Percentiles rank a stretch among this genome's conserved stretches.
Conservation (phyloP, 805 yeast genomes). For the Candida silvicultrix region DNA sequence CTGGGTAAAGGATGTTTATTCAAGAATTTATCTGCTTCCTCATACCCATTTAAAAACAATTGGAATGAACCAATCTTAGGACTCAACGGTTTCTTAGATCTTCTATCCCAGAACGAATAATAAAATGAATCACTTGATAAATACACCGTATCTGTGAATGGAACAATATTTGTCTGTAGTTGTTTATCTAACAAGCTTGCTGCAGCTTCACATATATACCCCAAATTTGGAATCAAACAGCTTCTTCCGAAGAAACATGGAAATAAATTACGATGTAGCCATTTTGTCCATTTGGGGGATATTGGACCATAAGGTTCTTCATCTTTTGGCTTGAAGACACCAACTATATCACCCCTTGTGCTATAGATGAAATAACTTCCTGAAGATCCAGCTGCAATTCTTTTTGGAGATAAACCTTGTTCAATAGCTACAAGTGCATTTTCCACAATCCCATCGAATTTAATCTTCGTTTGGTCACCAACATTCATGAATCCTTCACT, state of each 20-base stretch:
- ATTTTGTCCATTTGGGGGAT: conserved; percentile 75
- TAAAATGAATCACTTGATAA: conserved; percentile 27
- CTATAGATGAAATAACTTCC: conserved; percentile 60
- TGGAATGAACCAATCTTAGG: conserved; percentile 64
- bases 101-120: conserved; percentile 42
- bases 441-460: conserved; percentile 36
- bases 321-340: conserved; percentile 72
- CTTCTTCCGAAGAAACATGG: conserved; percentile 75
- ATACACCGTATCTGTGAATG: conserved; percentile 52
- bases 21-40: conserved; percentile 57
- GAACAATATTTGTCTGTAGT: conserved; percentile 54
- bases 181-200: conserved; percentile 62
- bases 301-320: conserved; percentile 78
- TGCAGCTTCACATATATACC: conserved; percentile 67
- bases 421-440: conserved; percentile 41
- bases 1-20: conserved; percentile 50
- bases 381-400: conserved; percentile 61
- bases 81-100: conserved; percentile 25
- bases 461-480: conserved; percentile 21
- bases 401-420: conserved; percentile 37
- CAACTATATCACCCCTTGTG: conserved; percentile 33
- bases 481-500: conserved; percentile 18
- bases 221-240: conserved; percentile 66
- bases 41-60: conserved; percentile 50
- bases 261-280: conserved; percentile 68